Conservation (phyloP, 805 yeast species). For the Hanseniaspora lachancei region DNA sequence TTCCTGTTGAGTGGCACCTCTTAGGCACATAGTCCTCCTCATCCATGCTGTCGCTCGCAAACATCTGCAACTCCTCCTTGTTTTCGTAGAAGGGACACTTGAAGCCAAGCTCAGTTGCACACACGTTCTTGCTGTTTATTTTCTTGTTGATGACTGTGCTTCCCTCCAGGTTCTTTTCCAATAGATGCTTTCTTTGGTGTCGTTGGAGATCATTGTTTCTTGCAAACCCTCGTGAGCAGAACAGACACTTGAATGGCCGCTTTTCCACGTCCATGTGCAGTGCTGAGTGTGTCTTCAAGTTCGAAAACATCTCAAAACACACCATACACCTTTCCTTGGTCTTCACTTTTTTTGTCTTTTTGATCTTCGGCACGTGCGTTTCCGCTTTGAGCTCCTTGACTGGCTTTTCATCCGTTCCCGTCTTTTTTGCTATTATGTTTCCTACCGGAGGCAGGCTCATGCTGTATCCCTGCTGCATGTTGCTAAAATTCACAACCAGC, state of each 20-base stretch:
- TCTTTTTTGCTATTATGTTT: background rate
- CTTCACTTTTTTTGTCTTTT: conserved; percentile 22
- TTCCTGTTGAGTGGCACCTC: conserved; percentile 68
- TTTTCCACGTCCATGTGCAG: conserved; percentile 60
- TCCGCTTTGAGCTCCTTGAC: background rate
- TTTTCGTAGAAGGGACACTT: conserved; percentile 48
- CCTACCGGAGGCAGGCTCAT: background rate
- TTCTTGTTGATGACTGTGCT: conserved; percentile 5
- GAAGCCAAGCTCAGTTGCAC: conserved; percentile 5
- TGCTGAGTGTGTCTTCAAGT: conserved; percentile 70
- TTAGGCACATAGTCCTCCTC: conserved; percentile 19
- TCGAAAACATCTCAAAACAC: conserved; percentile 56
- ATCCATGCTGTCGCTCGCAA: background rate
- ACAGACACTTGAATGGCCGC: conserved; percentile 65
- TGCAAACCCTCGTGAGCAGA: conserved; percentile 75
- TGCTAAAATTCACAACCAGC: conserved; percentile 7
- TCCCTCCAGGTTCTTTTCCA: conserved; percentile 31
- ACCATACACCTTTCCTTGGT: conserved; percentile 58
- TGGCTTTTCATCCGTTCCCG: no score
- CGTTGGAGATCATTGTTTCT: conserved; percentile 76
- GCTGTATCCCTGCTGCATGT: background rate
- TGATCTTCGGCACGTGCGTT: background rate
- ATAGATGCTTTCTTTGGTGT: conserved; percentile 76
- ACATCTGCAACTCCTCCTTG: background rate
- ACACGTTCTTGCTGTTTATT: background rate